Evolutionary conservation across 2,329 filamentous ascomycete species (phyloP).

Genomic region (Amylocarpus encephaloides): DNA sequence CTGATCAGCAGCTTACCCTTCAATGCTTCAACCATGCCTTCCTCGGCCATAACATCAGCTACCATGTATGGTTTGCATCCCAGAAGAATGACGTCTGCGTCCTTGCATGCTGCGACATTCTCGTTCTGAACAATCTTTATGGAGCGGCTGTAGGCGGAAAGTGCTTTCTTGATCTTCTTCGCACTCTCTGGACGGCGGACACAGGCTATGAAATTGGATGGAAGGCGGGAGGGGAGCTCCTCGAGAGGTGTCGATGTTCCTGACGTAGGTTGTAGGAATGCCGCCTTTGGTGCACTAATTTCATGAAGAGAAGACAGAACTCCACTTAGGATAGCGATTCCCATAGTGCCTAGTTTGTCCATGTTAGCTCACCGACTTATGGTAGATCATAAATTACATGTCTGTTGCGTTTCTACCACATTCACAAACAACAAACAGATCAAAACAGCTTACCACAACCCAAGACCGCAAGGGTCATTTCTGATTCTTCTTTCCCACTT

Average conservation of each 20-base stretch:
- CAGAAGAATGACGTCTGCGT: slow-evolving; percentile 69
- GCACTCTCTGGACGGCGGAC: slow-evolving; percentile 65
- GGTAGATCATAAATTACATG: not conserved
- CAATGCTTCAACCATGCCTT: slow-evolving; percentile 66
- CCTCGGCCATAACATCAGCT: slow-evolving; percentile 57
- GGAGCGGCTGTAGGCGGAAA: slow-evolving; percentile 55
- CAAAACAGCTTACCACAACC: slow-evolving; percentile 65
- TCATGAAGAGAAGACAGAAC: slow-evolving; percentile 65
- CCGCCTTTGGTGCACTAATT: slow-evolving; percentile 42
- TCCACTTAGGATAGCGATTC: slow-evolving; percentile 75
- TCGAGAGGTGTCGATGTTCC: slow-evolving; percentile 39
- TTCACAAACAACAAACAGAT: not conserved
- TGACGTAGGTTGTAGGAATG: slow-evolving; percentile 32
- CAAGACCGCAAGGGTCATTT: slow-evolving; percentile 70
- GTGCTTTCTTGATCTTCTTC: slow-evolving; percentile 58
- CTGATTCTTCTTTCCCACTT: slow-evolving; percentile 19
- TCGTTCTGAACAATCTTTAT: slow-evolving; percentile 65
- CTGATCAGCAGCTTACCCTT: slow-evolving; percentile 75
- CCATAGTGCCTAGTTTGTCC: slow-evolving; percentile 62
- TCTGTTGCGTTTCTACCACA: not conserved
- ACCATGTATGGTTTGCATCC: slow-evolving; percentile 77
- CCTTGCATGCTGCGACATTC: slow-evolving; percentile 60
- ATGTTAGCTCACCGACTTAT: too few relatives aligned
- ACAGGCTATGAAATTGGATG: slow-evolving; percentile 74
- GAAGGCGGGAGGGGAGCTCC: slow-evolving; percentile 51